phyloP scores from a whole-genome alignment of 441 rosid species.

The Populus hybrid region DNA sequence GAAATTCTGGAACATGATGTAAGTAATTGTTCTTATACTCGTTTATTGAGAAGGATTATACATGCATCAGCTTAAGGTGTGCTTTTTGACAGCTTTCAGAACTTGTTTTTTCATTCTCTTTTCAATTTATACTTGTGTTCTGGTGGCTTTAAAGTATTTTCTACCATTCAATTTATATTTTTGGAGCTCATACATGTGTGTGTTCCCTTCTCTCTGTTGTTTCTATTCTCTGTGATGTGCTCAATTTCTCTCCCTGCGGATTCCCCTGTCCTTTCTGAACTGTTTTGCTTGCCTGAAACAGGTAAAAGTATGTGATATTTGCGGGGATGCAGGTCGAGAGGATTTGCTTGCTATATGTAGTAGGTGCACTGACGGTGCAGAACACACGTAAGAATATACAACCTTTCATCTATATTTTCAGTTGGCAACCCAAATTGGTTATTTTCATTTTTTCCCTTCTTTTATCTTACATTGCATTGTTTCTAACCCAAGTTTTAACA shows the following conservation, averaged over 20 bases:
- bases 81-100: neutral
- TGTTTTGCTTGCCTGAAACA: conserved; percentile 34
- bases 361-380: conserved; percentile 96
- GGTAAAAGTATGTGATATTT: conserved; percentile 99
- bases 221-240: neutral
- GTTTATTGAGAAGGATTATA: conserved; percentile 5
- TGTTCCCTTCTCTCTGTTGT: neutral
- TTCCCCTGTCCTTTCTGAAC: conserved; percentile 11
- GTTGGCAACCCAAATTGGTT: conserved; percentile 10
- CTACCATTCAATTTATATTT: neutral
- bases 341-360: conserved; percentile 92
- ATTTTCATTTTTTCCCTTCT: conserved; percentile 8
- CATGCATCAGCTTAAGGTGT: conserved; percentile 6
- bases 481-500: conserved; percentile 8
- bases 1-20: conserved; percentile 93
- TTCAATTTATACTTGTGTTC: neutral
- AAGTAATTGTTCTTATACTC: conserved; percentile 37
- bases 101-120: neutral
- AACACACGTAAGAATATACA: conserved; percentile 81
- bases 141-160: neutral
- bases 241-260: neutral
- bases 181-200: neutral
- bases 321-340: conserved; percentile 99
- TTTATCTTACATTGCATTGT: neutral
- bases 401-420: conserved; percentile 11